These are phyloP conservation scores for Melampsora occidentalis DNA, from an alignment of 1,284 basidiomycete species.

Conservation along the genomic window DNA sequence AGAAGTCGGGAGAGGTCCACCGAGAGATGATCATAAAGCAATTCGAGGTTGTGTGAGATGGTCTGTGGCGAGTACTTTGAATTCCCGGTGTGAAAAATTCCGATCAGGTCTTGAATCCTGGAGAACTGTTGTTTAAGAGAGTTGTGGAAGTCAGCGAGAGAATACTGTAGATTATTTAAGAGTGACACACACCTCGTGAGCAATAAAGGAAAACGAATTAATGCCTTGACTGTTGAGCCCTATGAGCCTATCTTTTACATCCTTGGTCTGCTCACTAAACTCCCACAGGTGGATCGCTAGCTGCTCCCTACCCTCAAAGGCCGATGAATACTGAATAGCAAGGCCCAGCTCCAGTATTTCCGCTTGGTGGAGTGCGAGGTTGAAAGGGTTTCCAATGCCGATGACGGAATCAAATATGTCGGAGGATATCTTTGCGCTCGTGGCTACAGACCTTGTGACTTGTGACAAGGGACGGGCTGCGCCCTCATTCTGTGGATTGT, in stretches of 20 bases:
- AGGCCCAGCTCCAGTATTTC: conserved; percentile 49
- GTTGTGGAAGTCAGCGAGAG: too few relatives aligned
- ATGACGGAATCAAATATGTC: conserved; percentile 49
- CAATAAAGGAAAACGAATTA: too few relatives aligned
- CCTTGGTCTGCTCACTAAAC: conserved; percentile 44
- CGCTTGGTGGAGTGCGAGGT: conserved; percentile 46
- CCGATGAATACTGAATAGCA: conserved; percentile 47
- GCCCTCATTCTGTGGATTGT: too few relatives aligned
- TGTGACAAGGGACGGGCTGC: too few relatives aligned
- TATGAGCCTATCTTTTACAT: conserved; percentile 45
- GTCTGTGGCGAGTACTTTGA: conserved; percentile 35
- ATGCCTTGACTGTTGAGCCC: conserved; percentile 42
- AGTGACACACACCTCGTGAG: too few relatives aligned
- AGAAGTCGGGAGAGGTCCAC: conserved; percentile 45
- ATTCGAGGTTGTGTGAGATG: conserved; percentile 46
- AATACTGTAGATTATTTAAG: too few relatives aligned
- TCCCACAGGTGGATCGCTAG: conserved; percentile 44
- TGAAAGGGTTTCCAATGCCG: conserved; percentile 43
- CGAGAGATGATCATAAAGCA: conserved; percentile 46
- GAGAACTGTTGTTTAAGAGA: conserved; percentile 42
- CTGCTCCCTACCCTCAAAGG: conserved; percentile 45
- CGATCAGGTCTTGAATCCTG: conserved; percentile 48
- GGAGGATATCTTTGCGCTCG: conserved; percentile 45
- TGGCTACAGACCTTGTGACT: too few relatives aligned
- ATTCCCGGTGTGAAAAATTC: conserved; percentile 21